phyloP scores from a whole-genome alignment of 345 rosid genomes.

The Luvunga scandens region DNA sequence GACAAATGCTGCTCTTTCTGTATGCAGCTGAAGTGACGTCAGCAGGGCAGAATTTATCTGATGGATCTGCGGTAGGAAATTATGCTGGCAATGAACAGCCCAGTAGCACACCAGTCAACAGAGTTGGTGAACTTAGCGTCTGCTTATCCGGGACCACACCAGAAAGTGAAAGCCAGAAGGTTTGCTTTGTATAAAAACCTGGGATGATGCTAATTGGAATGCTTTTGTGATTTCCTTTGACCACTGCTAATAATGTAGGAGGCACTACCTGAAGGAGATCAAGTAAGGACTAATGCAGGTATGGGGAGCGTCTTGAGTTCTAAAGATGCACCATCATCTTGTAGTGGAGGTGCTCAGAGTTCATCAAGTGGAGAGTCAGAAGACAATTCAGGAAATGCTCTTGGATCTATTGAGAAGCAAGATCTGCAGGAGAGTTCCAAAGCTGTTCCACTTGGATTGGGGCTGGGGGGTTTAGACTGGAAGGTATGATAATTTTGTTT shows the following conservation, averaged over 20 bases:
- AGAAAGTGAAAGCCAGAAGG: slow-evolving; percentile 43
- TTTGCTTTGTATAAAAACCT: slow-evolving; percentile 25
- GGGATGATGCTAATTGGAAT: slow-evolving; percentile 1
- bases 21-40: slow-evolving; percentile 32
- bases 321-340: slow-evolving; percentile 31
- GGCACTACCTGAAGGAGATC: slow-evolving; percentile 30
- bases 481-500: slow-evolving; percentile 47
- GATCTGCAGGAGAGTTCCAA: slow-evolving; percentile 35
- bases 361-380: slow-evolving; percentile 35
- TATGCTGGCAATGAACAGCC: slow-evolving; percentile 29
- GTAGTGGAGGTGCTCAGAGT: slow-evolving; percentile 27
- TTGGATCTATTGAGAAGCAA: slow-evolving; percentile 36
- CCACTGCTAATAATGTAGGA: slow-evolving; percentile 19
- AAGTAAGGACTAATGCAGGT: slow-evolving; percentile 24
- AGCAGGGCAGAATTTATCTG: slow-evolving; percentile 21
- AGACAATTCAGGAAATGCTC: slow-evolving; percentile 31
- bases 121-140: slow-evolving; percentile 35
- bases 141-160: slow-evolving; percentile 17
- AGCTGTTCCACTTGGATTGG: slow-evolving; percentile 79
- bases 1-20: slow-evolving; percentile 12
- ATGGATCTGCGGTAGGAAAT: slow-evolving; percentile 26
- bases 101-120: slow-evolving; percentile 21
- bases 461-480: slow-evolving; percentile 73
- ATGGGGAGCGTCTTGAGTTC: slow-evolving; percentile 29
- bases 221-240: slow-evolving; percentile 7